These are phyloP conservation scores for Peniophora sp. DNA, from an alignment of 1,284 basidiomycete species.

Conservation along the genomic window DNA sequence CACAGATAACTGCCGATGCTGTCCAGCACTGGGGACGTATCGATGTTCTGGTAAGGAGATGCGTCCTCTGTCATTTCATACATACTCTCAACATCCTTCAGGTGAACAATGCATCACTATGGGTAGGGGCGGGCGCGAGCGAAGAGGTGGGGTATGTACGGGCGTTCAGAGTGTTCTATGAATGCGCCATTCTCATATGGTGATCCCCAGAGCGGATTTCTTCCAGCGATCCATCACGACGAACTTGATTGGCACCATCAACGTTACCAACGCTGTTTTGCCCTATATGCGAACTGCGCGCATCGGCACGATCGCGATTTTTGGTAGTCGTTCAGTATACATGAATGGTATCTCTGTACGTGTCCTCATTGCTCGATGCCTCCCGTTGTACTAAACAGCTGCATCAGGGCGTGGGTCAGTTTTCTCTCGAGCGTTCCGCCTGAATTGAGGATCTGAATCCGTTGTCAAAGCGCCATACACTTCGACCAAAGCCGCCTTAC, in stretches of 20 bases:
- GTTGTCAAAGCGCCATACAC: constrained; percentile 18
- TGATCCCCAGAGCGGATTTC: neutral
- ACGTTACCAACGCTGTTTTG: neutral
- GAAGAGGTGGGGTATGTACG: neutral
- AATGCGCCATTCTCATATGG: neutral
- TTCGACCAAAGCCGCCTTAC: constrained; percentile 26
- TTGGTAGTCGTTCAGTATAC: neutral
- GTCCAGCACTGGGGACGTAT: neutral
- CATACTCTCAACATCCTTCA: too few relatives aligned
- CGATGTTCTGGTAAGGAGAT: neutral
- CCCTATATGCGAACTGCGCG: neutral
- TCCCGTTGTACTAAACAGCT: neutral
- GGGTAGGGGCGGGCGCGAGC: neutral
- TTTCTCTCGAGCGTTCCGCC: neutral
- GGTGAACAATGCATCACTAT: neutral
- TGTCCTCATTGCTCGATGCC: neutral
- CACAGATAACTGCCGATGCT: neutral
- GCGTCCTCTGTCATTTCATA: too few relatives aligned
- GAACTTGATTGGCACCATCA: neutral
- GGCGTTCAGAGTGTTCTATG: neutral
- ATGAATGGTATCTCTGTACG: neutral
- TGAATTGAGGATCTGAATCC: neutral
- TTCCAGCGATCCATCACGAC: neutral
- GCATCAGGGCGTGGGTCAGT: neutral
- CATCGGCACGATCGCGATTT: neutral